Conservation (phyloP, 768 basidiomycete species). For the Dictyophora rubrovolvata region DNA sequence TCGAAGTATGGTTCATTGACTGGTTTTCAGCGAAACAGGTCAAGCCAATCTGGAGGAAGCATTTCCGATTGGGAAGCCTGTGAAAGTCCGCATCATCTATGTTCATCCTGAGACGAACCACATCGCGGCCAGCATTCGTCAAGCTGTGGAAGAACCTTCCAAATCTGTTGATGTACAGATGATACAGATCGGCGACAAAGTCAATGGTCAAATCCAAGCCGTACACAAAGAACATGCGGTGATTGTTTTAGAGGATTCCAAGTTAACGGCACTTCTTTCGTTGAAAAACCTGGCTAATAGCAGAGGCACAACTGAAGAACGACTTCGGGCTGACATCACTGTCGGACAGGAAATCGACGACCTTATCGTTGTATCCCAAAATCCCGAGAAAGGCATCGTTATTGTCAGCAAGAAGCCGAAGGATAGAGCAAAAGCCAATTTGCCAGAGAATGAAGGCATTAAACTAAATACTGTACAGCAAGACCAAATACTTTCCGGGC, state of each 20-base stretch:
- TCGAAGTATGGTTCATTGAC: neutral
- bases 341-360: slow-evolving; percentile 63
- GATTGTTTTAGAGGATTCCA: slow-evolving; percentile 58
- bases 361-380: slow-evolving; percentile 82
- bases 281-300: slow-evolving; percentile 81
- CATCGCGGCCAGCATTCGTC: slow-evolving; percentile 79
- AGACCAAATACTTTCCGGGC: slow-evolving; percentile 72
- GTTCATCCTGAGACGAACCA: slow-evolving; percentile 47
- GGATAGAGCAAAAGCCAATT: slow-evolving; percentile 29
- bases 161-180: slow-evolving; percentile 53
- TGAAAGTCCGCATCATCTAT: slow-evolving; percentile 71
- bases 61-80: slow-evolving; percentile 73
- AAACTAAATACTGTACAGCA: slow-evolving; percentile 55
- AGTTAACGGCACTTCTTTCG: slow-evolving; percentile 74
- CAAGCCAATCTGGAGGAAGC: slow-evolving; percentile 43
- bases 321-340: slow-evolving; percentile 53
- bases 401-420: slow-evolving; percentile 72
- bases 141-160: slow-evolving; percentile 48
- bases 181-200: slow-evolving; percentile 67
- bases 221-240: slow-evolving; percentile 81
- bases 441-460: slow-evolving; percentile 39
- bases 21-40: slow-evolving; percentile 49
- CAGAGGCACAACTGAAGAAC: slow-evolving; percentile 51
- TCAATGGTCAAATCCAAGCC: slow-evolving; percentile 61
- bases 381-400: slow-evolving; percentile 75